Evolutionary conservation across 2,329 filamentous ascomycete genomes (phyloP), one percentile per base, ranked within the genome.

Genomic region (Tolypocladium endophyticum): DNA sequence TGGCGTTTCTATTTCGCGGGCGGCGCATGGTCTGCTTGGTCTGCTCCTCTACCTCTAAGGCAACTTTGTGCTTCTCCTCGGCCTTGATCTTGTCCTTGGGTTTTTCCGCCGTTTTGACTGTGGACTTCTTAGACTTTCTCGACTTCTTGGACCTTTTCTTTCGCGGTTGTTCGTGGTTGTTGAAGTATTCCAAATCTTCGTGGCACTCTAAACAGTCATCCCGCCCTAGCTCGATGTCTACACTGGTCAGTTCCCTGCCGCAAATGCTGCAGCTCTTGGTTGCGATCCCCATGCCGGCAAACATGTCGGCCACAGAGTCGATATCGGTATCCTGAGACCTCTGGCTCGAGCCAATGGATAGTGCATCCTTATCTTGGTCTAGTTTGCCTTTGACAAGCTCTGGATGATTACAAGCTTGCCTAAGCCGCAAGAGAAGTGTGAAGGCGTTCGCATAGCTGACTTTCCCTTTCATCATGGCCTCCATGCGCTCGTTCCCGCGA

Each of bases 361-460:
- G 76, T 2, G 90, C 90, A 68, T 97, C 94, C 67, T 88, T 91
- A 71, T 99, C 94, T 64, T 90, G 90, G 59, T 87, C 87, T 60
- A 97, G 79, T 69, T 95, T 93, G 63, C 87, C 87, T 64, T 90
- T 90, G 16, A 96, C 88, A 54, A 99, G 80, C 64, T 91, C 87
- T 0, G 92, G 92, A 71, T 99, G 94, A 69, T 99, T 96, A 73
- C 94, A 99, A 25, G 92, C 90, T 72, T 99, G 94, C 61, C 94
- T 84, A 61, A 99, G 79, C 45, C 94, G 87, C 59, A 99, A 78
- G n/a, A 99, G 83, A 62, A 99, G 78, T 16, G 96, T 92, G 69
- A 99, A 84, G 23, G 94, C 94, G 67, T 92, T 95, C 61, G 95
- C 93, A 70, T 97, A 97, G 76, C 92, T 95, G 58, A 92, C 78